phyloP scores from a whole-genome alignment of 1,284 basidiomycete genomes.

The Fomes fomentarius region DNA sequence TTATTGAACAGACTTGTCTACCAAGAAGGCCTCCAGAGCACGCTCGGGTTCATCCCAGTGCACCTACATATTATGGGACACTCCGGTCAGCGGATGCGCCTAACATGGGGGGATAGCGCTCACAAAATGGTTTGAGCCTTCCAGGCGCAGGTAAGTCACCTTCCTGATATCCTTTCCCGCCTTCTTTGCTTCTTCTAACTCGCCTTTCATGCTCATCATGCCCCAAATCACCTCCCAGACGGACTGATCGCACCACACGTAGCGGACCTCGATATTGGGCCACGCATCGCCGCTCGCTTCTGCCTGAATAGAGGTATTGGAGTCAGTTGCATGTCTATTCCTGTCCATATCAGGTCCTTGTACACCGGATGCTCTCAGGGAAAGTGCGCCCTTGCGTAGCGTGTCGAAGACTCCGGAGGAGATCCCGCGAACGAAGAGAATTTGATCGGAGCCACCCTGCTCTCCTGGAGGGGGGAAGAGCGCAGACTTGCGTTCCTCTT shows the following conservation, averaged over 20 bases:
- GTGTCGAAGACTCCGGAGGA: not conserved
- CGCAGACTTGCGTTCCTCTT: slow-evolving; percentile 11
- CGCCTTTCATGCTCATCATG: slow-evolving; percentile 1
- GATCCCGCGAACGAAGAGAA: slow-evolving; percentile 1
- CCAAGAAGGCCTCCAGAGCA: slow-evolving; percentile 4
- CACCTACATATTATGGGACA: not conserved
- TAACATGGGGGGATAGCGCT: not conserved
- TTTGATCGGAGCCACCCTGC: slow-evolving; percentile 10
- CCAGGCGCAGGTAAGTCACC: slow-evolving; percentile 5
- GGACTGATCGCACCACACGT: slow-evolving; percentile 14
- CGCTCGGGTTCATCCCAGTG: slow-evolving; percentile 12
- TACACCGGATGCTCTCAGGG: no score
- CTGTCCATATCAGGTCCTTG: no score
- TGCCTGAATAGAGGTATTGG: no score
- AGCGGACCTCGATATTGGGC: slow-evolving; percentile 16
- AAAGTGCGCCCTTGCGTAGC: slow-evolving; percentile 4
- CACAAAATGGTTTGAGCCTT: slow-evolving; percentile 21
- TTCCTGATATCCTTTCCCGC: slow-evolving; percentile 4
- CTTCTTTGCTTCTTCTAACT: slow-evolving; percentile 4
- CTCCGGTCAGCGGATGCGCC: no score
- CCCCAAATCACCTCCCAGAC: slow-evolving; percentile 13
- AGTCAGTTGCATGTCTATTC: no score
- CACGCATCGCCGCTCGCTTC: not conserved
- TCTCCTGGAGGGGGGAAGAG: slow-evolving; percentile 6
- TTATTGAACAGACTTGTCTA: no score